Evolutionary conservation across 306 rosid genomes (phyloP).

Genomic region (Carpinus fangiana): DNA sequence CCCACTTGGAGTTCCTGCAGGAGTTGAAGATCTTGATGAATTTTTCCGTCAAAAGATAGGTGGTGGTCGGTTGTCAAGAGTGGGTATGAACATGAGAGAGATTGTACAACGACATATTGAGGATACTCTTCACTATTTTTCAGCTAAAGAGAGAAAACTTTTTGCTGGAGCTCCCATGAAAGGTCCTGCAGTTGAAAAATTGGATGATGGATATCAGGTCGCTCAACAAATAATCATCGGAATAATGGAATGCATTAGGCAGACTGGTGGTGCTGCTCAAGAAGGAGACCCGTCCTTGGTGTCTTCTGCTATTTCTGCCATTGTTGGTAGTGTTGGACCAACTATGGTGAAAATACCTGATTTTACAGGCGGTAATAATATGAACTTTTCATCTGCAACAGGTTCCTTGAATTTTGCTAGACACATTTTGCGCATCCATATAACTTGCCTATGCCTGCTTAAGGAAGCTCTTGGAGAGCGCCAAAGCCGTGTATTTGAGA

Average conservation of each 20-base stretch:
- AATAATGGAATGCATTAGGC: constrained; percentile 82
- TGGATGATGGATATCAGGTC: constrained; percentile 82
- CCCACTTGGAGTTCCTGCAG: constrained; percentile 86
- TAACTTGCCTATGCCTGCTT: constrained; percentile 80
- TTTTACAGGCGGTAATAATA: constrained; percentile 51
- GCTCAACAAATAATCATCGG: constrained; percentile 72
- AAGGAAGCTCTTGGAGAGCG: constrained; percentile 99
- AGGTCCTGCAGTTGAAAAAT: constrained; percentile 66
- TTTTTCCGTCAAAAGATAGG: constrained; percentile 86
- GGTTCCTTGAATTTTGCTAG: constrained; percentile 60
- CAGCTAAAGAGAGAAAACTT: constrained; percentile 76
- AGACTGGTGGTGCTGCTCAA: constrained; percentile 99
- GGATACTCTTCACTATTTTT: constrained; percentile 53
- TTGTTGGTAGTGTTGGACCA: constrained; percentile 69
- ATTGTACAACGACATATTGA: constrained; percentile 79
- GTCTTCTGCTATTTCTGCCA: constrained; percentile 87
- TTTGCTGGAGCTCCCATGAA: constrained; percentile 59
- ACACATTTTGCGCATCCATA: constrained; percentile 69
- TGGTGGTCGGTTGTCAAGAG: constrained; percentile 77
- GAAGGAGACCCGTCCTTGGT: constrained; percentile 98
- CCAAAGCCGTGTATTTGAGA: constrained; percentile 92
- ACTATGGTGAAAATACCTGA: constrained; percentile 64
- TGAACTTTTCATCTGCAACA: constrained; percentile 46
- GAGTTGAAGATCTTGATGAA: constrained; percentile 94
- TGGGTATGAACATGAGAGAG: constrained; percentile 76